Conservation (phyloP, 1,139 yeast genomes). For the Debaryomyces coudertii region DNA sequence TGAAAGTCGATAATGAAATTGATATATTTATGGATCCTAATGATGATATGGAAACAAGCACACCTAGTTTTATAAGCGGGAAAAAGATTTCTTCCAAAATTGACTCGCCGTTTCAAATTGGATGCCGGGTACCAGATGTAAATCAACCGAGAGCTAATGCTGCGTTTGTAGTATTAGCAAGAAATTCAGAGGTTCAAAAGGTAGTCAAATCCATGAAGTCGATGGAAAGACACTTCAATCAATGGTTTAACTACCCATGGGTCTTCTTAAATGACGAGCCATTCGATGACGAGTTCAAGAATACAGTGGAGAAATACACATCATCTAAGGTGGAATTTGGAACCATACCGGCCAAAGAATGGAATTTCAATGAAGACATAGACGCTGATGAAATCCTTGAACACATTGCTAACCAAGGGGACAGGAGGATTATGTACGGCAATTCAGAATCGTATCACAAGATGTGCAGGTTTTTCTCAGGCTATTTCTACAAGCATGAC, state of each 20-base stretch:
- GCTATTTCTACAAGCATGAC: constrained; percentile 76
- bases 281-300: constrained; percentile 65
- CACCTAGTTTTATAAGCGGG: constrained; percentile 22
- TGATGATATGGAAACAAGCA: background rate
- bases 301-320: constrained; percentile 50
- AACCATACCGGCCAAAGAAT: constrained; percentile 58
- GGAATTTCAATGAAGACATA: constrained; percentile 56
- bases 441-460: constrained; percentile 73
- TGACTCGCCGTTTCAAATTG: constrained; percentile 53
- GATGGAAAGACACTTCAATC: constrained; percentile 83
- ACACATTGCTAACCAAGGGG: constrained; percentile 71
- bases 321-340: constrained; percentile 71
- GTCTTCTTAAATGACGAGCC: constrained; percentile 80
- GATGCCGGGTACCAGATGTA: constrained; percentile 50
- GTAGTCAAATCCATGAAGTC: constrained; percentile 70
- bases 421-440: constrained; percentile 80
- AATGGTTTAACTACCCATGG: constrained; percentile 91
- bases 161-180: constrained; percentile 77
- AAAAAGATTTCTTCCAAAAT: constrained; percentile 30
- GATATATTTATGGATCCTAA: background rate
- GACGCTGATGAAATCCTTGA: constrained; percentile 49
- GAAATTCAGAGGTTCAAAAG: constrained; percentile 73
- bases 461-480: constrained; percentile 74
- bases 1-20: background rate
- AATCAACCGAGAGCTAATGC: constrained; percentile 61